Conservation (phyloP, 2,329 filamentous ascomycete genomes). For the Colletotrichum acutatum region DNA sequence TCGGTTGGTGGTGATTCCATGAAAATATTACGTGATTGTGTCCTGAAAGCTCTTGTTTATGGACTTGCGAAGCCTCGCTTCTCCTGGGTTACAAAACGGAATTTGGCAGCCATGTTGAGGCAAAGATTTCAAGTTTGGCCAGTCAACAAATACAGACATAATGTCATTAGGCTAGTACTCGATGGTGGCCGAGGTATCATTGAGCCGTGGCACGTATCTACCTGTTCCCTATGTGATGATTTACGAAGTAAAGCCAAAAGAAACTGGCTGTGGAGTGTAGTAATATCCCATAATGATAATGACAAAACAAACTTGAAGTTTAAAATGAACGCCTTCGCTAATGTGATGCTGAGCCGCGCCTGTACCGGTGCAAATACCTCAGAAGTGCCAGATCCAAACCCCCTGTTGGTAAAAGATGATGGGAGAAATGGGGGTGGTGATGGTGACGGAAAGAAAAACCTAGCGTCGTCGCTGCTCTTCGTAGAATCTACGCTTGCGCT, state of each 20-base stretch:
- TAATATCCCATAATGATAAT: background rate
- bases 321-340: conserved; percentile 51
- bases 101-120: background rate
- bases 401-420: conserved; percentile 7
- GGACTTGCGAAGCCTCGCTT: background rate
- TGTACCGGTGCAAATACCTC: conserved; percentile 25
- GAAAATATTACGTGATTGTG: conserved; percentile 9
- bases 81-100: background rate
- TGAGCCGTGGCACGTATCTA: conserved; percentile 3
- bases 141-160: conserved; percentile 9
- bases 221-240: background rate
- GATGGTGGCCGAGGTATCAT: conserved; percentile 14
- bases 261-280: background rate
- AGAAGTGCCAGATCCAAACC: conserved; percentile 3
- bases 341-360: conserved; percentile 42
- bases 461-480: conserved; percentile 39
- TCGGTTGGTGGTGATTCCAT: background rate
- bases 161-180: conserved; percentile 24
- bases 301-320: conserved; percentile 24
- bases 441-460: background rate
- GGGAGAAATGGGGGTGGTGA: background rate
- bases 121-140: background rate
- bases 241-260: background rate
- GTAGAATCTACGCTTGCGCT: conserved; percentile 55
- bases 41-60: background rate